A percentile compares a stretch with the other conserved stretches of the same genome.
Conservation (phyloP, 306 rosid species). For the Astragalus glycyphyllos region DNA sequence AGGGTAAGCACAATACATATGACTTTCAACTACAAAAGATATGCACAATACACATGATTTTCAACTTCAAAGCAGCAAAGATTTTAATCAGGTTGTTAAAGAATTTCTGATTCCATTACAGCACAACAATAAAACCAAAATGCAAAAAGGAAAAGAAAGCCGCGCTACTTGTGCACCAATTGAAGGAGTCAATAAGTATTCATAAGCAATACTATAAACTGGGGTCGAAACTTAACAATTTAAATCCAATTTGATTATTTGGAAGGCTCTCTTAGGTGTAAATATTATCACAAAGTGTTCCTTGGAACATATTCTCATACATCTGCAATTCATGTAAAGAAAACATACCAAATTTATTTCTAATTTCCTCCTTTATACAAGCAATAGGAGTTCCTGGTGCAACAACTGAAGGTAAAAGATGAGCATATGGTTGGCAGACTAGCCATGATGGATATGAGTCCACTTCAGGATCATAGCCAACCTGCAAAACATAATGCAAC, state of each 20-base stretch:
- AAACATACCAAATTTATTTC: slow-evolving; percentile 59
- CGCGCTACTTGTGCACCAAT: slow-evolving; percentile 16
- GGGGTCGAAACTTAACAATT: neutral
- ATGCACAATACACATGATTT: slow-evolving; percentile 14
- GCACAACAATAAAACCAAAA: slow-evolving; percentile 14
- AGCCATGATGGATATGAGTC: slow-evolving; percentile 91
- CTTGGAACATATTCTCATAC: slow-evolving; percentile 3
- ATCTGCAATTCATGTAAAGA: slow-evolving; percentile 1
- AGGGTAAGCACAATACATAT: slow-evolving; percentile 22
- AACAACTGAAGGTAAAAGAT: slow-evolving; percentile 74
- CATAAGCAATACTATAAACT: neutral
- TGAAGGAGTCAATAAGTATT: neutral
- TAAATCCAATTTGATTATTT: slow-evolving; percentile 12
- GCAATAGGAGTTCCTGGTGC: slow-evolving; percentile 89
- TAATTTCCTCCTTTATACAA: slow-evolving; percentile 64
- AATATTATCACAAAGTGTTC: neutral
- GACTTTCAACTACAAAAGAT: slow-evolving; percentile 38
- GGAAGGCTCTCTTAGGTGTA: slow-evolving; percentile 22
- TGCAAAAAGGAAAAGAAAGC: neutral
- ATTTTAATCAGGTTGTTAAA: slow-evolving; percentile 6
- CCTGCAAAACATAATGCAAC: slow-evolving; percentile 56
- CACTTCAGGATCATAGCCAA: slow-evolving; percentile 92
- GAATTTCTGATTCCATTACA: slow-evolving; percentile 14
- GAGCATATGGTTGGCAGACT: slow-evolving; percentile 72
- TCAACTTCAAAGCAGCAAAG: slow-evolving; percentile 29